phyloP scores from a whole-genome alignment of 148 eudicot genomes.

The Drosera capensis region DNA sequence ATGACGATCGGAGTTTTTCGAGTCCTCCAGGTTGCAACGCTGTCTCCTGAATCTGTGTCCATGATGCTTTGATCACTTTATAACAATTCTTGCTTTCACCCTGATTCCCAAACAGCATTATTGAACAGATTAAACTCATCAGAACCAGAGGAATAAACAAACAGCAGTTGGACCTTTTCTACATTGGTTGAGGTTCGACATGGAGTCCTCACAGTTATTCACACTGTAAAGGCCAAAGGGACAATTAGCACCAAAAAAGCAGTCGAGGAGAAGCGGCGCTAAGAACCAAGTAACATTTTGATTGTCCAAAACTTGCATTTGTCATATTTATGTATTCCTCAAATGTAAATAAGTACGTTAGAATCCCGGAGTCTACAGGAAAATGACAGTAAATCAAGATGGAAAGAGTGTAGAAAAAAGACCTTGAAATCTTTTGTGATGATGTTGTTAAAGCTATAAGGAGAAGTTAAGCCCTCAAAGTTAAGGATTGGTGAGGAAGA shows the following conservation, averaged over 20 bases:
- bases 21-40: constrained; percentile 37
- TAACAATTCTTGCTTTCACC: constrained; percentile 74
- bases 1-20: constrained; percentile 52
- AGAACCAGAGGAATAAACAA: constrained; percentile 1
- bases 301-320: too few species aligned
- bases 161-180: background rate
- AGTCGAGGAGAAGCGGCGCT: too few species aligned
- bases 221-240: too few species aligned
- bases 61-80: constrained; percentile 66
- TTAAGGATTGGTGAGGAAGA: constrained; percentile 84
- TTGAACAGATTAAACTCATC: background rate
- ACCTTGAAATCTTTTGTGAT: constrained; percentile 71
- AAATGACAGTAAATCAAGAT: background rate
- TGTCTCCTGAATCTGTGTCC: constrained; percentile 56
- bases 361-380: background rate
- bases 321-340: background rate
- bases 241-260: too few species aligned
- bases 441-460: constrained; percentile 46
- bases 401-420: constrained; percentile 7
- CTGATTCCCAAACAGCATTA: constrained; percentile 13
- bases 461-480: constrained; percentile 62
- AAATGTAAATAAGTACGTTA: background rate
- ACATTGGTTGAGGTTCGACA: too few species aligned
- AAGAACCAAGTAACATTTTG: too few species aligned
- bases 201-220: too few species aligned